Evolutionary conservation across 2,329 filamentous ascomycete genomes (phyloP).

Genomic region (Aspergillus clavatus): DNA sequence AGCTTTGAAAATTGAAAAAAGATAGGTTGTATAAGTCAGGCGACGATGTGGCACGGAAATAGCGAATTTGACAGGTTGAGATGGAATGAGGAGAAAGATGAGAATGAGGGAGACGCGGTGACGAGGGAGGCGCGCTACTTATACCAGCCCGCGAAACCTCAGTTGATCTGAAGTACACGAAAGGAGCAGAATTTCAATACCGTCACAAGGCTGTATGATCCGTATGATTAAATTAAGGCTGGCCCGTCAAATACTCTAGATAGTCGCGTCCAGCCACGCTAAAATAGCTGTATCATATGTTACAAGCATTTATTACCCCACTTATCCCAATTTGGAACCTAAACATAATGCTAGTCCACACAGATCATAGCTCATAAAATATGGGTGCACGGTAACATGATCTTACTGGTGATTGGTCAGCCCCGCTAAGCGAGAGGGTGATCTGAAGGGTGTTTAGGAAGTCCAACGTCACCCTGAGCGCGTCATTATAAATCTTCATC

Average conservation of each 20-base stretch:
- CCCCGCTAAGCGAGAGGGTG: conserved; percentile 42
- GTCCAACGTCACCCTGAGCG: conserved; percentile 41
- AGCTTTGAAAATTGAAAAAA: conserved; percentile 22
- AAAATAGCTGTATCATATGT: conserved; percentile 18
- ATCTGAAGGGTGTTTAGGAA: conserved; percentile 40
- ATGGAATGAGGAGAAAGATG: conserved; percentile 31
- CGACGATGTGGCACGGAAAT: conserved; percentile 9
- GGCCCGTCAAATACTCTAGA: conserved; percentile 19
- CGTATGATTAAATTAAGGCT: conserved; percentile 38
- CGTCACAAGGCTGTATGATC: conserved; percentile 40
- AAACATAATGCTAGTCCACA: conserved; percentile 3
- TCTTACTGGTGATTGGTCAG: conserved; percentile 39
- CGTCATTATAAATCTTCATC: conserved; percentile 42
- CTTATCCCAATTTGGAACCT: conserved; percentile 27
- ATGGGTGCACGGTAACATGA: conserved; percentile 23
- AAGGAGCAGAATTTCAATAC: conserved; percentile 46
- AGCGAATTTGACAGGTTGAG: conserved; percentile 30
- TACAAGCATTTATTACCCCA: conserved; percentile 19
- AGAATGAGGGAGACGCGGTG: conserved; percentile 35
- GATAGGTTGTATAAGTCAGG: too few relatives aligned
- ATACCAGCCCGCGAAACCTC: conserved; percentile 39
- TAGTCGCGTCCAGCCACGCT: conserved; percentile 10
- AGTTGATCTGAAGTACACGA: conserved; percentile 44
- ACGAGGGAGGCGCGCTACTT: conserved; percentile 42
- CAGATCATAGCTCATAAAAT: conserved; percentile 12